Base-by-base conservation (phyloP, 805 yeast species). In the Candida ficus region DNA sequence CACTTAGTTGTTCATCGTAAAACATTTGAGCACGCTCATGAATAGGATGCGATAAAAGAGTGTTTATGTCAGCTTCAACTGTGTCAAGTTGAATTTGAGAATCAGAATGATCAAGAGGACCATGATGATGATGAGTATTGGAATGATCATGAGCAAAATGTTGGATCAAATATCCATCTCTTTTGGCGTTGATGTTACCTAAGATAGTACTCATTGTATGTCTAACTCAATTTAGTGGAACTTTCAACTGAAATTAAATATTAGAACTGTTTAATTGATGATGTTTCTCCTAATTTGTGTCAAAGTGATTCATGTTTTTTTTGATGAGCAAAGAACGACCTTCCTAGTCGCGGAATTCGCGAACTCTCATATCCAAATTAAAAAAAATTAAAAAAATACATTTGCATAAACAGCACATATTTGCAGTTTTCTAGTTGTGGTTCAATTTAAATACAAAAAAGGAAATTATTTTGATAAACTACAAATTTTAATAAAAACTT, bases 61-160 rank as follows among this genome's bases (percentile, higher is more conserved):
- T 28, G 2, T 37, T 38, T n/a, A 55, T 35, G 22, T 49, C 49
- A 2, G 50, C 41, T 19, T 50, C 53, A 1, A 37, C 22, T 1
- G 42, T 39, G n/a, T 39, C 49, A 13, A 35, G 25, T 12, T 21
- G 33, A 4, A 18, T 13, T 17, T 42, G 44, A 11, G 39, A 30
- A 25, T 36, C 40, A n/a, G 38, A 32, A 19, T 30, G 33, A n/a
- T 32, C 42, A 9, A 17, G 11, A 12, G n/a, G 20, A 12, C 19
- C 18, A 9, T 25, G 32, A n/a, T 27, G 12, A 19, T 10, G 17
- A 9, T 20, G 18, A 17, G 21, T n/a, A 16, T 14, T 23, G 22
- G 36, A 14, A 11, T 22, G 17, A 22, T 25, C 33, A 25, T 36
- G 20, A 35, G 32, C 29, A 35, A 47, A 19, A 12, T 40, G 25